Conservation (phyloP, 768 basidiomycete species). For the Leccinum boreale region DNA sequence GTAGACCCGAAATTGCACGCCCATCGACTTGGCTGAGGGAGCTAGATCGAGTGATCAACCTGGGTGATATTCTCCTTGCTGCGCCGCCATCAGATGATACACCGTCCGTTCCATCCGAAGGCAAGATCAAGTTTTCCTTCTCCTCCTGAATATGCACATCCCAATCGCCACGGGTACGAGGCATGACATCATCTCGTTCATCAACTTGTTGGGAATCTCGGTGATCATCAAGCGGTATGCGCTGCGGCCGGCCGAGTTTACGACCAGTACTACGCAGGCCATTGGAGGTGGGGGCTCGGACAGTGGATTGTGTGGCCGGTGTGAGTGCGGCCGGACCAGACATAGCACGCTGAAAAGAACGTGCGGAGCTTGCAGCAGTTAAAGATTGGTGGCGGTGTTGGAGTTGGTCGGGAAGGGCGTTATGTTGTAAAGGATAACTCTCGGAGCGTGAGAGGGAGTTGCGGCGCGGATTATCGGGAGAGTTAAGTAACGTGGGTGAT, state of each 20-base stretch:
- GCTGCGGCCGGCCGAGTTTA: constrained; percentile 34
- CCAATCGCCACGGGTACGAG: constrained; percentile 29
- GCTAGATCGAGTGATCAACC: constrained; percentile 29
- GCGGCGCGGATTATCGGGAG: constrained; percentile 40
- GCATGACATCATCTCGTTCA: constrained; percentile 35
- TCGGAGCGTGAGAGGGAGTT: constrained; percentile 65
- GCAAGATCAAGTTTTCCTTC: constrained; percentile 37
- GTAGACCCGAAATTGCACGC: constrained; percentile 31
- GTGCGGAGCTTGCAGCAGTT: constrained; percentile 25
- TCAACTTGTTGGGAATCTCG: constrained; percentile 29
- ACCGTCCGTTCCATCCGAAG: constrained; percentile 24
- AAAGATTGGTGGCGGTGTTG: constrained; percentile 29
- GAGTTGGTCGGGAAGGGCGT: constrained; percentile 28
- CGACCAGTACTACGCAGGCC: constrained; percentile 35
- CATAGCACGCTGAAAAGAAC: constrained; percentile 64
- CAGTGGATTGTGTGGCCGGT: constrained; percentile 27
- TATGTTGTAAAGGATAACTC: constrained; percentile 48
- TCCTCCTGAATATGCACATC: constrained; percentile 33
- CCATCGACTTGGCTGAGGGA: constrained; percentile 34
- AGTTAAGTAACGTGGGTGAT: constrained; percentile 35
- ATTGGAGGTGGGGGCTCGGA: constrained; percentile 29
- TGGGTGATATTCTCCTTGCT: constrained; percentile 24
- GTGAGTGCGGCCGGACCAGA: constrained; percentile 52
- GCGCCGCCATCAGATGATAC: constrained; percentile 23
- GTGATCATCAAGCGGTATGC: constrained; percentile 36